phyloP scores from a whole-genome alignment of 2,329 filamentous ascomycete species.

The Aphanoascus verrucosus region DNA sequence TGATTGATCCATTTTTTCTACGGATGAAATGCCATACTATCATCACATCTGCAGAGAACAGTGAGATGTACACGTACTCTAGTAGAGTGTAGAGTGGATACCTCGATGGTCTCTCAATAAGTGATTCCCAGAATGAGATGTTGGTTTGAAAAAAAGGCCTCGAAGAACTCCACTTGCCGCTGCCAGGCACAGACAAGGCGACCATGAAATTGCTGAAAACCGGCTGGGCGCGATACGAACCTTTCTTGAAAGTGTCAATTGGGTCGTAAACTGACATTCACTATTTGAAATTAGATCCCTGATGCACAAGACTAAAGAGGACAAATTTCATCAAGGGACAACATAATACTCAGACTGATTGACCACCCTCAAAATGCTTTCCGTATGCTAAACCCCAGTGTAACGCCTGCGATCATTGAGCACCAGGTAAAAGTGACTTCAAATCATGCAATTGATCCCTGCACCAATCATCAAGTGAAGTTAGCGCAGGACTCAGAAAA shows the following conservation, averaged over 20 bases:
- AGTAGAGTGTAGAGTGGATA: too few relatives aligned
- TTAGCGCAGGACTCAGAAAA: conserved; percentile 7
- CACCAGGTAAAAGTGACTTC: neutral
- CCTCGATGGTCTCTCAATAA: too few relatives aligned
- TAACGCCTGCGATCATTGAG: conserved; percentile 1
- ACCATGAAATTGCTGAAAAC: too few relatives aligned
- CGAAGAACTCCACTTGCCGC: neutral
- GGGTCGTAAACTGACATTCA: neutral
- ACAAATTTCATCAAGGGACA: conserved; percentile 3
- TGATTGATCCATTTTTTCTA: too few relatives aligned
- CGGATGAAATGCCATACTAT: too few relatives aligned
- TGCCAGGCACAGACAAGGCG: neutral
- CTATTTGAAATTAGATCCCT: conserved; percentile 9
- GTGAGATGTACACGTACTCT: too few relatives aligned
- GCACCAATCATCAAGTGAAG: conserved; percentile 7
- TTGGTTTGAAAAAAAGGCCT: neutral
- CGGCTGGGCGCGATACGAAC: neutral
- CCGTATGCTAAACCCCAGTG: neutral
- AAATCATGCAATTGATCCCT: conserved; percentile 5
- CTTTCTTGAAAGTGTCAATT: neutral
- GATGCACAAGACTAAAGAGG: neutral
- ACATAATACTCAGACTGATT: conserved; percentile 8
- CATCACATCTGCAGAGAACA: too few relatives aligned
- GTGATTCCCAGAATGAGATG: neutral
- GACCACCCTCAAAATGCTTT: neutral